Evolutionary conservation across 345 rosid genomes (phyloP).

Genomic region (Conringia planisiliqua): DNA sequence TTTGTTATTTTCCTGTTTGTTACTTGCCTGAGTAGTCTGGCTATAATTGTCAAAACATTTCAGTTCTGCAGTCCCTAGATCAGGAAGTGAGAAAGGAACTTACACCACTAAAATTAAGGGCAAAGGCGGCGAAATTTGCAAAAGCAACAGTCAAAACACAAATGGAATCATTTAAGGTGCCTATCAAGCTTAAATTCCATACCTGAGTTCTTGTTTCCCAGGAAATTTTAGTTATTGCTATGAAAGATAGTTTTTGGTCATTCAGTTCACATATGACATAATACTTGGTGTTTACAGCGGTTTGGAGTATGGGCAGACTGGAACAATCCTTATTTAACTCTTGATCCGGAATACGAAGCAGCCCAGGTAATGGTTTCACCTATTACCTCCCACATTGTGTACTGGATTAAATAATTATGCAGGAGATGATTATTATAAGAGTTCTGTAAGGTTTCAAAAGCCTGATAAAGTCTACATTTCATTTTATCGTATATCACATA

Average conservation of each 20-base stretch:
- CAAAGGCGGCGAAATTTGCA: slow-evolving; percentile 91
- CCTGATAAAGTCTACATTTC: slow-evolving; percentile 8
- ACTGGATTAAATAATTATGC: neutral
- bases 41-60: slow-evolving; percentile 36
- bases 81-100: slow-evolving; percentile 79
- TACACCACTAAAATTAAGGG: slow-evolving; percentile 78
- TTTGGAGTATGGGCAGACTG: slow-evolving; percentile 98
- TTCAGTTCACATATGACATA: neutral
- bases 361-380: slow-evolving; percentile 66
- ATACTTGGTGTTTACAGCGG: slow-evolving; percentile 53
- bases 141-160: slow-evolving; percentile 89
- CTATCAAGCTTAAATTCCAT: neutral
- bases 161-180: slow-evolving; percentile 94
- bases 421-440: neutral
- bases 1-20: slow-evolving; percentile 10
- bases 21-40: slow-evolving; percentile 31
- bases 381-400: slow-evolving; percentile 21
- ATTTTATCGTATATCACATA: slow-evolving; percentile 18
- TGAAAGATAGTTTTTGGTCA: neutral
- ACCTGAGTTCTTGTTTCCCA: neutral
- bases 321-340: slow-evolving; percentile 80
- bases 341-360: slow-evolving; percentile 94
- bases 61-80: slow-evolving; percentile 96
- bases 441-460: slow-evolving; percentile 1
- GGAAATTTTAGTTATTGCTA: neutral